Conservation (phyloP, 441 rosid species). For the Mallotus japonicus region DNA sequence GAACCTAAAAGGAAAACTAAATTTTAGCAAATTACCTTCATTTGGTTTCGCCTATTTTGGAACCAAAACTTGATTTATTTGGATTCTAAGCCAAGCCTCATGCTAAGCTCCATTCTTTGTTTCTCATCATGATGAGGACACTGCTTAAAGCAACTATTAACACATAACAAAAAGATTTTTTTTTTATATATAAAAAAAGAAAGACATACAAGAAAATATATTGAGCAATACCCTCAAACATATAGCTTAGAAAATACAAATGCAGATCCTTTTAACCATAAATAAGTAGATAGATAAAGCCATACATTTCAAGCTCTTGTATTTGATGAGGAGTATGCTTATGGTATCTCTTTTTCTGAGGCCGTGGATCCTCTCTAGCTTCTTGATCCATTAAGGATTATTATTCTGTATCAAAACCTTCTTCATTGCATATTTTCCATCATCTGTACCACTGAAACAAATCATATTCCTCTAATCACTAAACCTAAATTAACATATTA, state of each 20-base stretch:
- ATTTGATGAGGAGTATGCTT: constrained; percentile 79
- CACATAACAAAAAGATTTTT: too few species aligned
- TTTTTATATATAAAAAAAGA: too few species aligned
- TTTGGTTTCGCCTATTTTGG: constrained; percentile 86
- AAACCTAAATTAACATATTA: not conserved
- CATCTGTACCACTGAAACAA: constrained; percentile 44
- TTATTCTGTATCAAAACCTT: constrained; percentile 90
- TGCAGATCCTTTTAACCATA: not conserved
- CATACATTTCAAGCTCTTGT: constrained; percentile 70
- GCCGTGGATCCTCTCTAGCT: constrained; percentile 48
- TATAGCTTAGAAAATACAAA: not conserved
- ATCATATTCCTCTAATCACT: not conserved
- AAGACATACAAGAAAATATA: not conserved
- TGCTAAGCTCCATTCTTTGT: constrained; percentile 76
- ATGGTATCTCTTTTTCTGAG: constrained; percentile 69
- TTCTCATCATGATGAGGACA: constrained; percentile 94
- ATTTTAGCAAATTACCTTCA: constrained; percentile 54
- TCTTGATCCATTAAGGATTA: too few species aligned
- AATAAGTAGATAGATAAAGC: not conserved
- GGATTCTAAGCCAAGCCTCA: constrained; percentile 62
- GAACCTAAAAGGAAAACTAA: not conserved
- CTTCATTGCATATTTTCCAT: constrained; percentile 97
- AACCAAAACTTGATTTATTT: constrained; percentile 93
- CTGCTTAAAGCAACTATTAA: constrained; percentile 65
- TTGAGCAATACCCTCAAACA: not conserved